Base-by-base conservation (phyloP, 169 alveolate species). In the Plasmodium fragile region DNA sequence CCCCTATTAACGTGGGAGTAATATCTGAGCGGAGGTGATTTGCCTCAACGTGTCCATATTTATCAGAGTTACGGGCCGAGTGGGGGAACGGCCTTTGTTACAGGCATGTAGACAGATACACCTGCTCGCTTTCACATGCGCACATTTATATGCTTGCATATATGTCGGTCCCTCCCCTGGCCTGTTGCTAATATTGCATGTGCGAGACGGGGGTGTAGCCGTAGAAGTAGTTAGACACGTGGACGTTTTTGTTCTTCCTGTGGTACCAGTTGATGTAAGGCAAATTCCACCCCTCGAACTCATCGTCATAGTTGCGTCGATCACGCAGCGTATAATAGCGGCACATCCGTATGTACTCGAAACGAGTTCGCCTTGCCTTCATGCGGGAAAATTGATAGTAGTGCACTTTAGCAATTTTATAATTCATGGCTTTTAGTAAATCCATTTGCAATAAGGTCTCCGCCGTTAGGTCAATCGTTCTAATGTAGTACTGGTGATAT, bases 331-430 rank as follows among this genome's bases (percentile, higher is more conserved):
- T 93, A 69, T 96, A 96, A 82, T 96, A 96, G n/a, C 97, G 92
- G 41, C 96, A 95, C 97, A 96, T 96, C 16, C 97, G 95, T 41
- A 96, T 55, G 90, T 92, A 96, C 30, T 96, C 96, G 77, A 93
- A 96, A 36, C 97, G 49, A 30, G 97, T 96, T 59, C 96, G 30
- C 65, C 83, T 90, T n/a, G 92, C 95, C 93, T 94, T 96, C 96
- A 96, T 85, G 69, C 97, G 82, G 7, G 96, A 95, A 96, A 96
- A 96, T 80, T 96, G 98, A 84, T 96, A 96, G 78, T 94, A 95
- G 82, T 96, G 95, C 18, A 96, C 92, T 13, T 77, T 81, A 10
- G 95, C 92, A 34, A 95, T 92, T 30, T 92, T 82, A 94, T 92
- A 96, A 55, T 97, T 97, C 81, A 94, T 92, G 2, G 95, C 85